Evolutionary conservation across 306 rosid genomes (phyloP).

Genomic region (Gillenia trifoliata): DNA sequence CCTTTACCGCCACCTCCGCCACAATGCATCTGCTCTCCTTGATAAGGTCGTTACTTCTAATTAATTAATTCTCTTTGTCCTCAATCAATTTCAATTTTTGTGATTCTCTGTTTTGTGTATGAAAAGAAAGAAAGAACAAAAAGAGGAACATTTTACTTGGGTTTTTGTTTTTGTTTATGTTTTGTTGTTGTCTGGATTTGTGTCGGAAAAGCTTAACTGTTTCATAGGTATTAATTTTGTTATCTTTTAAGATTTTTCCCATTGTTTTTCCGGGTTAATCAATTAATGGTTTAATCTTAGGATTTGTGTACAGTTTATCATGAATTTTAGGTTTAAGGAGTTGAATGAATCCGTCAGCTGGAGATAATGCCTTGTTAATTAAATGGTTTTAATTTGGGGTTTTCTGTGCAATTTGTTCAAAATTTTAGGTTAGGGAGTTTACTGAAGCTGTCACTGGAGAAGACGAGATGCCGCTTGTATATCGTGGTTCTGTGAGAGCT

Average conservation of each 20-base stretch:
- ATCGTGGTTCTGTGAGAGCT: conserved; percentile 67
- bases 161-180: background rate
- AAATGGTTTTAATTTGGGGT: background rate
- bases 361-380: conserved; percentile 20
- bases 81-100: background rate
- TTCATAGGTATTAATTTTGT: background rate
- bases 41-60: conserved; percentile 16
- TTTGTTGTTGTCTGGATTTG: background rate
- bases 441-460: conserved; percentile 37
- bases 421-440: conserved; percentile 47
- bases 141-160: background rate
- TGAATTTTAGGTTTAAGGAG: conserved; percentile 40
- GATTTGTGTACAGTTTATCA: background rate
- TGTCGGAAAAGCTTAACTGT: background rate
- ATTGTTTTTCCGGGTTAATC: background rate
- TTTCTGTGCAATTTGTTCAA: background rate
- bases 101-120: background rate
- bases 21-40: conserved; percentile 26
- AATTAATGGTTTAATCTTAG: too few relatives aligned
- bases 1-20: conserved; percentile 41
- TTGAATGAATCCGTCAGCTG: conserved; percentile 38
- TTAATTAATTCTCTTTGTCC: background rate
- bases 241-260: background rate
- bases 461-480: conserved; percentile 14
- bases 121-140: background rate